Evolutionary conservation across 805 yeast genomes (phyloP), one percentile per base, ranked within the genome.

Genomic region (Schwanniomyces yamadae): DNA sequence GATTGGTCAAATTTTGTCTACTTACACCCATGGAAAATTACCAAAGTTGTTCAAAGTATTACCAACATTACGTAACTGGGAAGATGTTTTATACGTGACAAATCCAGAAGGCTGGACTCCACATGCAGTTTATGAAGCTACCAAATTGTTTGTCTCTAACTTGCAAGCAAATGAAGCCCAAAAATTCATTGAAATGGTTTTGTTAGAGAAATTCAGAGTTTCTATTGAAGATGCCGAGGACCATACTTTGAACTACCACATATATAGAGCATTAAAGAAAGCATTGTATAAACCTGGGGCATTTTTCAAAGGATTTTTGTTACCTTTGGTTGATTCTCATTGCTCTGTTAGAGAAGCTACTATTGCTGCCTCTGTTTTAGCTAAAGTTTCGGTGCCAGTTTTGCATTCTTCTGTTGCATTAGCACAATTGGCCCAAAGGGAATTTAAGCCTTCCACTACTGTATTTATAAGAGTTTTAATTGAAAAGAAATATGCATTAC

Each of bases 281-380:
- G 78, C 97, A 0, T 73, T 95, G 36, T 93, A 93, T 71, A 93
- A 93, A 61, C 99, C 99, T 20, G 89, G 93, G 37, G 99, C 99
- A 8, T 93, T 91, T 55, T 93, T 91, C 75, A 91, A 89, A 62
- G 99, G 99, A 1, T 89, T 93, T 54, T 68, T 93, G 41, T 86
- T 93, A 57, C 98, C 97, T 16, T 69, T 93, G 40, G 85, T 89
- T 12, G 95, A 88, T 52, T 75, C 78, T n/a, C 85, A 85, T 35
- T 90, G 98, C 61, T 75, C 95, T 4, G 82, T 87, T 6, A 78
- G 95, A 54, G 99, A 93, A 61, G 98, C 99, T 4, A 80, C 93
- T 42, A 89, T 93, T 58, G 95, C 91, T 12, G 95, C 95, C 15
- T 89, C 97, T 19, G 88, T 93, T 7, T 71, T 93, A 42, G 71